These are phyloP conservation scores for Kwoniella sp. DNA, from an alignment of 768 basidiomycete genomes.

Conservation along the genomic window DNA sequence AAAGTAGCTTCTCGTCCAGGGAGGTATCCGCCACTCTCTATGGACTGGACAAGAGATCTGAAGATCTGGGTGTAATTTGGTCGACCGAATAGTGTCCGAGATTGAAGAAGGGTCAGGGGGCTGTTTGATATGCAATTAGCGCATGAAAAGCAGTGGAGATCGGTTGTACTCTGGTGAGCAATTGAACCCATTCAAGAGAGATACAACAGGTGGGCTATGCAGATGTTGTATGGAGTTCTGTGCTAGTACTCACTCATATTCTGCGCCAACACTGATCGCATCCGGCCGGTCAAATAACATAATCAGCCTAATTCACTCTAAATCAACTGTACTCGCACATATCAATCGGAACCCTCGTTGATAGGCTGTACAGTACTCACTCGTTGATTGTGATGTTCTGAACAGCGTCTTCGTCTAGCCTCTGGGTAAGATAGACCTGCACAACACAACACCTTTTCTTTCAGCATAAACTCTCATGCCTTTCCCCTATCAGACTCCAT, in stretches of 20 bases:
- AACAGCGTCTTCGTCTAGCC: conserved; percentile 39
- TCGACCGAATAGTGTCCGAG: conserved; percentile 87
- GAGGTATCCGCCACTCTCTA: conserved; percentile 79
- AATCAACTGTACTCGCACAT: no score
- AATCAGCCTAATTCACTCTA: no score
- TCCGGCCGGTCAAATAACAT: no score
- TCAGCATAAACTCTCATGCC: no score
- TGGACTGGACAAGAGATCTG: conserved; percentile 69
- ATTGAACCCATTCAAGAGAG: no score
- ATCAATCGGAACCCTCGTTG: no score
- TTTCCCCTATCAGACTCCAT: no score
- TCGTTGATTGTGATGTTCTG: conserved; percentile 50
- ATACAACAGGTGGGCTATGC: no score
- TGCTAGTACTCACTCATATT: conserved; percentile 47
- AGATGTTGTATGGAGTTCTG: no score
- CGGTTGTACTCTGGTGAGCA: no score
- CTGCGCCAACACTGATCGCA: conserved; percentile 36
- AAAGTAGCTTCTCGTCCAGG: conserved; percentile 75
- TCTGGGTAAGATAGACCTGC: conserved; percentile 49
- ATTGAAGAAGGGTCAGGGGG: conserved; percentile 81
- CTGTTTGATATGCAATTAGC: conserved; percentile 8
- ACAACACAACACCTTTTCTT: not conserved
- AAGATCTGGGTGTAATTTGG: conserved; percentile 88
- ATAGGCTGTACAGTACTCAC: conserved; percentile 31
- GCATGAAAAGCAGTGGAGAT: no score